These are phyloP conservation scores for Dunaliella salina DNA, from an alignment of 163 green algal species.

Conservation along the genomic window DNA sequence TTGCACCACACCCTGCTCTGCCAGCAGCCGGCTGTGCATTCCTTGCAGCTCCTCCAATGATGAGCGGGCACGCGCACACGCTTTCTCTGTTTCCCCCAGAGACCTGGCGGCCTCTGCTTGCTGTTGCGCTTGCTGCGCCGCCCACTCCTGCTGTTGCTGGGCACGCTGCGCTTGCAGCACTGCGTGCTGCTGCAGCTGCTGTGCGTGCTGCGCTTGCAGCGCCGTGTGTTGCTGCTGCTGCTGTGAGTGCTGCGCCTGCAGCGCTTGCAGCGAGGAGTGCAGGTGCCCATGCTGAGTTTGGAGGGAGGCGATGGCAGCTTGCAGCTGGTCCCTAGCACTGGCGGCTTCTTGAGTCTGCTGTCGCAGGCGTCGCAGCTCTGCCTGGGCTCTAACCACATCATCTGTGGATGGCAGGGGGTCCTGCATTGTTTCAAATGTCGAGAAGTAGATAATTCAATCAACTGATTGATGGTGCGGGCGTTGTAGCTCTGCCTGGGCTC, in stretches of 20 bases:
- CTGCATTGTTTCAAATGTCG: neutral
- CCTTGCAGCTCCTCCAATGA: neutral
- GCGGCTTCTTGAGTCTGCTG: neutral
- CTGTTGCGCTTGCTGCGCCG: neutral
- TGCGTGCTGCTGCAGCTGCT: neutral
- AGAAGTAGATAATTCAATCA: no score
- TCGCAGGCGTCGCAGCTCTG: neutral
- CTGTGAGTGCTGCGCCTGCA: constrained; percentile 17
- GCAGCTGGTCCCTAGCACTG: neutral
- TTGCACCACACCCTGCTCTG: no score
- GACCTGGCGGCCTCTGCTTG: neutral
- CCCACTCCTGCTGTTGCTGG: neutral
- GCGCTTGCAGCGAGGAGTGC: constrained; percentile 8
- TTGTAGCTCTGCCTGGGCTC: neutral
- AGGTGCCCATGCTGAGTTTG: neutral
- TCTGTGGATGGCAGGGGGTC: neutral
- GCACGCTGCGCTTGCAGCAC: neutral
- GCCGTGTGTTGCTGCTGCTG: neutral
- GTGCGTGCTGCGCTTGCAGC: neutral
- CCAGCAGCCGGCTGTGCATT: neutral
- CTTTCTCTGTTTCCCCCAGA: no score
- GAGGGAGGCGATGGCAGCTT: neutral
- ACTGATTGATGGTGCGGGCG: neutral
- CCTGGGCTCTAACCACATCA: neutral
- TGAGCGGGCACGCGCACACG: no score